Evolutionary conservation across 352 stramenopile species (phyloP).

Genomic region (Aphanomyces astaci): DNA sequence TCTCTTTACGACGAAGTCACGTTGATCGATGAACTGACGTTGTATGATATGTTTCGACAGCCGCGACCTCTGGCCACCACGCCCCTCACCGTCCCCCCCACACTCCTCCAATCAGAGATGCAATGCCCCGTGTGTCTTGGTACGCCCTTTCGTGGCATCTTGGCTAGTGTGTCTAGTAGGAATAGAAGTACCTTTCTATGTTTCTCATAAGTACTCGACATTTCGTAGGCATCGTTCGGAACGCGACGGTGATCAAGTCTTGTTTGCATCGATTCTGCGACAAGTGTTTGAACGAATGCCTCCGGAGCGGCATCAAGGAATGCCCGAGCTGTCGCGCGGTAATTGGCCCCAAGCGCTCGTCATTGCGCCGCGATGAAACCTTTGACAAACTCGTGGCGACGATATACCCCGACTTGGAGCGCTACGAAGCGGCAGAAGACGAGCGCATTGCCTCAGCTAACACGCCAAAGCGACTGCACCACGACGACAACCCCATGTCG

Average conservation of each 20-base stretch:
- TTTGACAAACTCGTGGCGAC: neutral
- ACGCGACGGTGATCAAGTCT: constrained; percentile 86
- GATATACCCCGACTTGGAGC: neutral
- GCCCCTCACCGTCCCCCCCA: constrained; percentile 40
- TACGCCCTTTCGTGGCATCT: too few relatives aligned
- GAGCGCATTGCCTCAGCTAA: neutral
- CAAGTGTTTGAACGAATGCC: constrained; percentile 83
- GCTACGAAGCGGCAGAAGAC: constrained; percentile 1
- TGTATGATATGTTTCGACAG: constrained; percentile 85
- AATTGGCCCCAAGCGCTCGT: neutral
- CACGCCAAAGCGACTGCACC: neutral
- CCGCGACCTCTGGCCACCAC: constrained; percentile 55
- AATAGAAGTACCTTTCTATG: too few relatives aligned
- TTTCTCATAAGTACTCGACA: neutral
- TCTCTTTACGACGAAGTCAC: constrained; percentile 84
- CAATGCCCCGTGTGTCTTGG: constrained; percentile 84
- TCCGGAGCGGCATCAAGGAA: constrained; percentile 78
- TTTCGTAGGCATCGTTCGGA: constrained; percentile 38
- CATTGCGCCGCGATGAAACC: neutral
- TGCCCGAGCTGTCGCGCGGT: constrained; percentile 70
- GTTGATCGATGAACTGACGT: constrained; percentile 79
- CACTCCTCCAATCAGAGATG: constrained; percentile 72
- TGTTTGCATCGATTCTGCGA: constrained; percentile 88
- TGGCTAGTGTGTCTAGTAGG: too few relatives aligned
- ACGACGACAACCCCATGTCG: neutral